Percentiles rank a stretch among this genome's conserved stretches.
Evolutionary conservation across 805 yeast genomes (phyloP).

Genomic region (Metschnikowia rubicola): DNA sequence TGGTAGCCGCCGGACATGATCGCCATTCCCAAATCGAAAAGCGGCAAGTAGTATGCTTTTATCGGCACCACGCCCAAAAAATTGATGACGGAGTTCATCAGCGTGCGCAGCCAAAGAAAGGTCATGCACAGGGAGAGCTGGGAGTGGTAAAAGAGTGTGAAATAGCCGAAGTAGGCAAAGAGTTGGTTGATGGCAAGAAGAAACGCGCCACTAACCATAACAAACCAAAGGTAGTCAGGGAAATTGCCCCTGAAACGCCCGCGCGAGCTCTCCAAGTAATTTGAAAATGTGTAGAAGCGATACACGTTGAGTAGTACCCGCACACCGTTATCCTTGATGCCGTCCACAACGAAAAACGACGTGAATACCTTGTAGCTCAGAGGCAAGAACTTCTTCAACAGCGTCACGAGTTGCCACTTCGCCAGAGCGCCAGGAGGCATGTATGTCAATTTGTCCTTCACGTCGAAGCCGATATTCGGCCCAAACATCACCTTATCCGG

Average conservation of each 20-base stretch:
- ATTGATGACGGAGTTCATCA: slow-evolving; percentile 50
- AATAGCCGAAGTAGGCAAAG: slow-evolving; percentile 10
- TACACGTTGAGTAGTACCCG: slow-evolving; percentile 46
- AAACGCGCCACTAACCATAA: slow-evolving; percentile 46
- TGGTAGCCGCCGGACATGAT: slow-evolving; percentile 42
- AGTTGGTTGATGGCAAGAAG: slow-evolving; percentile 34
- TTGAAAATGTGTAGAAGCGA: slow-evolving; percentile 54
- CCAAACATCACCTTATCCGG: slow-evolving; percentile 14
- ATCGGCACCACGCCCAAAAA: slow-evolving; percentile 52
- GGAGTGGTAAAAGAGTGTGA: slow-evolving; percentile 25
- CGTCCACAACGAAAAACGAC: slow-evolving; percentile 46
- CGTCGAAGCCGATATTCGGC: background rate
- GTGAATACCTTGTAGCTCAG: slow-evolving; percentile 49
- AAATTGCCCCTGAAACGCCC: slow-evolving; percentile 46
- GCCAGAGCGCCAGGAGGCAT: background rate
- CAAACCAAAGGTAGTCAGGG: slow-evolving; percentile 57
- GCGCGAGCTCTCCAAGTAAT: slow-evolving; percentile 46
- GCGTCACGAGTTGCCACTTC: background rate
- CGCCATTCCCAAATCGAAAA: slow-evolving; percentile 31
- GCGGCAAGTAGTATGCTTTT: slow-evolving; percentile 54
- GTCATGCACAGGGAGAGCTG: slow-evolving; percentile 54
- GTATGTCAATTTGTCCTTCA: background rate
- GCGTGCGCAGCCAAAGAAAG: slow-evolving; percentile 59
- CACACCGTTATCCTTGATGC: slow-evolving; percentile 24
- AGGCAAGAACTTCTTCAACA: slow-evolving; percentile 13